A percentile compares a stretch with the other conserved stretches of the same genome.
These are phyloP conservation scores for Nymphaea colorata DNA, from an alignment of 164 flowering plant genomes.

Conservation along the genomic window DNA sequence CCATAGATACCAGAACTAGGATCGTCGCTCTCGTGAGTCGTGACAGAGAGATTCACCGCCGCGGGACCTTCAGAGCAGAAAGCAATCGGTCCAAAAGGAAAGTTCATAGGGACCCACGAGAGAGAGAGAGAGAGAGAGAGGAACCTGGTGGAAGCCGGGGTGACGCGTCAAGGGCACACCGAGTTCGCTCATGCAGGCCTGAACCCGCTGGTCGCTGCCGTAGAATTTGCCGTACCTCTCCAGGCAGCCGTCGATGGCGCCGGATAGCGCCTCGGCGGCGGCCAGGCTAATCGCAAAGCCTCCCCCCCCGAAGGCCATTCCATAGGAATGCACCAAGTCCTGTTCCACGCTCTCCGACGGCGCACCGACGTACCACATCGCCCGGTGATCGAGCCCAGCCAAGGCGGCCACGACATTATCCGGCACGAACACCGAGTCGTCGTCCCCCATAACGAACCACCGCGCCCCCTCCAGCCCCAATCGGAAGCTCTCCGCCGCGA, in stretches of 20 bases:
- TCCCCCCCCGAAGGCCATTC: conserved; percentile 87
- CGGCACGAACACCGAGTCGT: conserved; percentile 76
- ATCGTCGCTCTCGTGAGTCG: too few species aligned
- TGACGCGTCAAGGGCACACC: conserved; percentile 61
- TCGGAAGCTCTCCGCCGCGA: conserved; percentile 43
- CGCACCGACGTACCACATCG: conserved; percentile 66
- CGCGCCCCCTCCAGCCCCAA: conserved; percentile 39
- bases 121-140: not conserved
- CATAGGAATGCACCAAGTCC: conserved; percentile 47
- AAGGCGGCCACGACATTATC: conserved; percentile 57
- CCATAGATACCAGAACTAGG: too few species aligned
- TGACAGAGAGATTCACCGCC: too few species aligned
- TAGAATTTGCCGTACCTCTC: conserved; percentile 42
- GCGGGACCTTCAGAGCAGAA: too few species aligned
- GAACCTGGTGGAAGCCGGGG: conserved; percentile 79
- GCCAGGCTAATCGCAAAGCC: conserved; percentile 77
- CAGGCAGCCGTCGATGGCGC: conserved; percentile 48
- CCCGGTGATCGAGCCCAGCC: conserved; percentile 47
- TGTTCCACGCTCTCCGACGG: conserved; percentile 84
- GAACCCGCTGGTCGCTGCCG: conserved; percentile 70
- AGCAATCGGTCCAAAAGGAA: too few species aligned
- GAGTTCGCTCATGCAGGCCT: conserved; percentile 52
- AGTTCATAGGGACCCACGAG: not conserved
- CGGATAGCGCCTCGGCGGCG: conserved; percentile 35
- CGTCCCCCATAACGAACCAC: conserved; percentile 97